These are phyloP conservation scores for Pseudopyrenochaeta lycopersici DNA, from an alignment of 2,329 filamentous ascomycete genomes.

Conservation along the genomic window DNA sequence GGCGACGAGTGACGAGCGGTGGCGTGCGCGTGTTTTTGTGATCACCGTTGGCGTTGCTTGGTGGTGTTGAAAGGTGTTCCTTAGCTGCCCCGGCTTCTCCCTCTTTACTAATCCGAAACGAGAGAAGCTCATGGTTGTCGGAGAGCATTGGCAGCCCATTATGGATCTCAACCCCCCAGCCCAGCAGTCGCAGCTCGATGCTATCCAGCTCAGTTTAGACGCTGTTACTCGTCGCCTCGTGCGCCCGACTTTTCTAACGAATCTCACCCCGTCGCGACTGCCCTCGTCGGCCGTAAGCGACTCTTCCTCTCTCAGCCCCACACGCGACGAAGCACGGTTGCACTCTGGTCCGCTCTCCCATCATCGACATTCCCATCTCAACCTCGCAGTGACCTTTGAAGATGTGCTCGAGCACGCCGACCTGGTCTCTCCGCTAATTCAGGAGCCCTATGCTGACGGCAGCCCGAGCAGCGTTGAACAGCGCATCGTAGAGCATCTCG, in stretches of 20 bases:
- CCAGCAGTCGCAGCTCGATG: conserved; percentile 34
- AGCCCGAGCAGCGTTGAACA: conserved; percentile 31
- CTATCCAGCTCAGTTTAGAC: conserved; percentile 44
- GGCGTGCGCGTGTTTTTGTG: conserved; percentile 16
- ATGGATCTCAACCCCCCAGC: conserved; percentile 37
- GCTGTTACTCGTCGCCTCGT: conserved; percentile 43
- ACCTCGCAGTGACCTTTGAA: conserved; percentile 36
- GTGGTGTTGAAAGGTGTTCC: conserved; percentile 41
- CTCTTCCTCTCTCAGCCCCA: conserved; percentile 47
- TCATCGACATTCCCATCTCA: conserved; percentile 44
- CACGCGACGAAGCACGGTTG: conserved; percentile 43
- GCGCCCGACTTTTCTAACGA: conserved; percentile 46
- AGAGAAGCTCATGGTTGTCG: conserved; percentile 34
- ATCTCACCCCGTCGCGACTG: conserved; percentile 47
- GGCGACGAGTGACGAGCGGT: conserved; percentile 24
- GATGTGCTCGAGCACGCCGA: conserved; percentile 45
- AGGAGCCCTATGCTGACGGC: conserved; percentile 46
- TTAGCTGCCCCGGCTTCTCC: conserved; percentile 25
- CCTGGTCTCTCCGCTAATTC: conserved; percentile 42
- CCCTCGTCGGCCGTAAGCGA: conserved; percentile 51
- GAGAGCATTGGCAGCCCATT: conserved; percentile 37
- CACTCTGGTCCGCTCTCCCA: conserved; percentile 31
- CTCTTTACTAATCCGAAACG: conserved; percentile 41
- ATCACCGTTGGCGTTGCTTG: conserved; percentile 15
- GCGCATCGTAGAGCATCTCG: conserved; percentile 36